Evolutionary conservation across 1,284 basidiomycete species (phyloP), one percentile per base, ranked within the genome.

Genomic region (Leccinum subspadiceum): DNA sequence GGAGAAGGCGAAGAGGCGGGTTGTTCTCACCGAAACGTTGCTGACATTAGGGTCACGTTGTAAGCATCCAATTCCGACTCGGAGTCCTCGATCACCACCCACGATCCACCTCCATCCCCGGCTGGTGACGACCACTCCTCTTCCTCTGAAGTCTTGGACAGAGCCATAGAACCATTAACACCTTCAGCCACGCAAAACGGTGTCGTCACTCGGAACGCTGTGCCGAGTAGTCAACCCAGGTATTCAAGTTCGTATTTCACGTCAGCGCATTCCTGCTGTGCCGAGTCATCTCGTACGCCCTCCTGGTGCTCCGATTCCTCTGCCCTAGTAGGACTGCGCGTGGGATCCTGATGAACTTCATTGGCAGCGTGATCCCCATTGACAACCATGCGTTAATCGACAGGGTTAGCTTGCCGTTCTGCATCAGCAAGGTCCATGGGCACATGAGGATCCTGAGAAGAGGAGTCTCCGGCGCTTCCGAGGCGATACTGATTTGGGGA

Each of bases 171-270:
- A 9, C 59, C 62, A 20, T 65, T 56, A 2, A 57, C 58, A 17
- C 56, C 61, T 35, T 69, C 69, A 8, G 61, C 54, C 29, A 64
- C 66, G 35, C 66, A 76, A 49, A 84, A 26, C 75, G 3, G 83
- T 85, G 57, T 84, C 82, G 59, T 86, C 85, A 65, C 81, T 84
- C 5, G 81, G 81, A 57, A 79, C 74, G 62, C 83, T 85, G 63
- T 82, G 83, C 54, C 79, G 76, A 64, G 81, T 81, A 41, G 78
- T 79, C 58, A 79, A 64, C 41, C 73, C 80, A 15, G 81, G 26
- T 26, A 26, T 26, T 26, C 26, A 26, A 26, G 26, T 68, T 86
- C 84, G 17, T 77, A 79, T 67, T 81, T 82, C 50, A 80, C 74
- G 44, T 70, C 71, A 2, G 58, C 31, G 57, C 58, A 62, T 53